Conservation (phyloP, 345 rosid species). For the Aquilaria yunnanensis region DNA sequence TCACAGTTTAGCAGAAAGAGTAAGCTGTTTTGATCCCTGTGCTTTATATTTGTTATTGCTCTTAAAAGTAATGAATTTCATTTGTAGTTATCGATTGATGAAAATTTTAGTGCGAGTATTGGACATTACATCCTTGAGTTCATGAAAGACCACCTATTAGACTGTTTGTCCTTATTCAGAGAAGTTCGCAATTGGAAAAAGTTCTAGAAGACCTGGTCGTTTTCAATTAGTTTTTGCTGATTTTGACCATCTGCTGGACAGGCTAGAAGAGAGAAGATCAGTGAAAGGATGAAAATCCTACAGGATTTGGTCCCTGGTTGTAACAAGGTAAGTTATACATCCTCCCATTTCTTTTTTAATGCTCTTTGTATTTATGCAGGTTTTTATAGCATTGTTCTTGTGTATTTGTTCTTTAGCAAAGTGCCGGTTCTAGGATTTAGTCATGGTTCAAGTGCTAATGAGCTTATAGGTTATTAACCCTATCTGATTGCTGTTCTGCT, state of each 20-base stretch:
- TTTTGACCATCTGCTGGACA: constrained; percentile 23
- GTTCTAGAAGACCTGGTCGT: not conserved
- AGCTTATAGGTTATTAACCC: too few relatives aligned
- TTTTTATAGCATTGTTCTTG: not conserved
- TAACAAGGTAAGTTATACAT: constrained; percentile 52
- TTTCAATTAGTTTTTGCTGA: constrained; percentile 16
- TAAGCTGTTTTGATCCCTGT: constrained; percentile 29
- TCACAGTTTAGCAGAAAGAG: constrained; percentile 96
- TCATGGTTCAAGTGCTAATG: too few relatives aligned
- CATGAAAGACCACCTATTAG: not conserved
- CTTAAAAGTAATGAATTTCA: not conserved
- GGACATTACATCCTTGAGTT: not conserved
- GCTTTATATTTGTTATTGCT: not conserved
- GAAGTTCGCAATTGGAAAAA: not conserved
- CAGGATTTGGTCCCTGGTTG: constrained; percentile 95
- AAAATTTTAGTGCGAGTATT: not conserved
- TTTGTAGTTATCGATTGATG: not conserved
- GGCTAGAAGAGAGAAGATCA: constrained; percentile 94
- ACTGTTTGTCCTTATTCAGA: not conserved
- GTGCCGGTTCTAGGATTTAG: not conserved
- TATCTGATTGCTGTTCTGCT: too few relatives aligned
- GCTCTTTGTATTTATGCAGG: not conserved
- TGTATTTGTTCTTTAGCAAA: not conserved
- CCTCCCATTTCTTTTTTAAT: not conserved
- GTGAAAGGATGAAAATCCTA: constrained; percentile 89